Evolutionary conservation across 495 filamentous ascomycete species (phyloP), one percentile per base, ranked within the genome.

Genomic region (Bryoglossum gracile): DNA sequence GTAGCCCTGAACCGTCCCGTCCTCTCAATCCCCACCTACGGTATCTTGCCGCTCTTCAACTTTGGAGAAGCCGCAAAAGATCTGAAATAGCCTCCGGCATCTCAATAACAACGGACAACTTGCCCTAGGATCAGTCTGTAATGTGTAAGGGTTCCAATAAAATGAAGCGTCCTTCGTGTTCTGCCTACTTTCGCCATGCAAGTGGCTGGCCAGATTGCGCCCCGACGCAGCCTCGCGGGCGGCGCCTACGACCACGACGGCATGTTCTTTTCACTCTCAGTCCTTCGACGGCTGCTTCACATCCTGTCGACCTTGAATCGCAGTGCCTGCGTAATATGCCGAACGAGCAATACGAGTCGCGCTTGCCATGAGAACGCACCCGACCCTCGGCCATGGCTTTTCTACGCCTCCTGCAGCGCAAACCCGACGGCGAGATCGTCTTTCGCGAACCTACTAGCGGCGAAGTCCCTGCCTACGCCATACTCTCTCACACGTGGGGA

Each of bases 401-500:
- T 40, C 50, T 55, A 55, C 47, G 53, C 47, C 53, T 55, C 40
- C 51, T 55, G 35, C 41, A 51, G 30, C 34, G 35, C 46, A 55
- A 55, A 46, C 53, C 46, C 17, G 47, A 55, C 34, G 53, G 53
- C 53, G 46, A 55, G 47, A 55, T 55, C 47, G 53, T 55, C 47
- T 55, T 55, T 55, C 53, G 47, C 42, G 53, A 55, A 46, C 32
- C 47, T 36, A 46, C 53, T 16, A 54, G 39, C 52, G 49, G 50
- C 34, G 32, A 56, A 19, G 48, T 56, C 23, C 57, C 57, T 33
- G 43, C 43, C 17, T 62, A 62, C 30, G 53, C 56, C 28, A 59
- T 62, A 44, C 59, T 62, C 23, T 58, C 56, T 43, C 49, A 62
- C 43, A 61, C 51, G 10, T 61, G 58, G 58, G 52, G 55, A 39